phyloP scores from a whole-genome alignment of 768 basidiomycete species.

The Mycena belliarum region DNA sequence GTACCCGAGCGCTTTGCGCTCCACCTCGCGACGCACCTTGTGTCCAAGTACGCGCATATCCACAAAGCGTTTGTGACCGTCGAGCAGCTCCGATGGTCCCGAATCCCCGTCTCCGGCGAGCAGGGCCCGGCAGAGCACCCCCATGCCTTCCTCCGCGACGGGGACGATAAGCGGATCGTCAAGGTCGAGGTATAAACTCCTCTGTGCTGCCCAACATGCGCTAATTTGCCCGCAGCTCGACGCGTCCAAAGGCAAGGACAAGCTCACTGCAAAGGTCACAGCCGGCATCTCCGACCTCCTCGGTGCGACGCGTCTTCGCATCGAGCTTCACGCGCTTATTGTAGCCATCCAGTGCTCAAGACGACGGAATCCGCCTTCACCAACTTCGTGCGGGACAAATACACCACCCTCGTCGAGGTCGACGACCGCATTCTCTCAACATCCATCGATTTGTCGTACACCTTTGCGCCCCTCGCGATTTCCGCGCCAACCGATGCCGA shows the following conservation, averaged over 20 bases:
- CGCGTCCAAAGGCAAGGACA: conserved; percentile 60
- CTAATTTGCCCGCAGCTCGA: conserved; percentile 63
- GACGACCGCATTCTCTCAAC: conserved; percentile 91
- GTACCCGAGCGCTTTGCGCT: conserved; percentile 84
- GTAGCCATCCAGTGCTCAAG: conserved; percentile 70
- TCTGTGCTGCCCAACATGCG: background rate
- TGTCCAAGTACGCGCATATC: conserved; percentile 79
- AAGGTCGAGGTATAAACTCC: conserved; percentile 52
- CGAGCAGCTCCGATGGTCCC: conserved; percentile 82
- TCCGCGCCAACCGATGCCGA: conserved; percentile 49
- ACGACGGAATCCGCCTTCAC: conserved; percentile 85
- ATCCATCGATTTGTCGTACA: conserved; percentile 75
- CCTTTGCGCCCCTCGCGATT: conserved; percentile 53
- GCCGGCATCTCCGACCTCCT: conserved; percentile 80
- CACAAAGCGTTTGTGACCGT: conserved; percentile 68
- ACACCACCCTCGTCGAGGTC: conserved; percentile 84
- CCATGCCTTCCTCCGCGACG: conserved; percentile 86
- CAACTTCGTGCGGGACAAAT: conserved; percentile 80
- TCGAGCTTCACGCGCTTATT: background rate
- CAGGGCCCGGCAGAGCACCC: conserved; percentile 50
- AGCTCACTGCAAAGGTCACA: conserved; percentile 59
- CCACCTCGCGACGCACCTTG: conserved; percentile 81
- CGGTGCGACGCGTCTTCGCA: conserved; percentile 44
- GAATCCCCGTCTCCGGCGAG: conserved; percentile 58
- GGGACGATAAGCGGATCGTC: conserved; percentile 81